Base-by-base conservation (phyloP, 306 rosid genomes). In the Arachis stenosperma region DNA sequence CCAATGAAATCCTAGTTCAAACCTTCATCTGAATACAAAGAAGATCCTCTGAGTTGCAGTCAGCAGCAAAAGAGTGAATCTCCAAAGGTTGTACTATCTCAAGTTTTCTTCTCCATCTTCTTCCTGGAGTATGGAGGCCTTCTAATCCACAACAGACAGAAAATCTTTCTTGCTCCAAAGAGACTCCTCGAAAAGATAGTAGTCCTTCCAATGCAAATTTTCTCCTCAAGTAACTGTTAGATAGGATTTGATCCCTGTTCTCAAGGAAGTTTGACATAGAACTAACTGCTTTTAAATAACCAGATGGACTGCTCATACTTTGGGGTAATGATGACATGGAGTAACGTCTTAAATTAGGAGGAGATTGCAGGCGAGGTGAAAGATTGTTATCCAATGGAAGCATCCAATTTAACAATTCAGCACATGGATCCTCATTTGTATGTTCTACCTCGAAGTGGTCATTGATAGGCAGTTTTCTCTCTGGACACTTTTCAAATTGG, bases 241-340 rank as follows among this genome's bases (percentile, higher is more conserved):
- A 75, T 76, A 91, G 76, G 65, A 75, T 81, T 79, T 84, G 92
- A 84, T 88, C 95, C 90, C 90, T 86, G 36, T 84, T 88, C 67
- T 94, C 90, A 85, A 80, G 73, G 37, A 91, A 85, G 81, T 65
- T 86, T 52, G 96, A 92, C 87, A 89, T 94, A 75, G 99, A 88
- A 83, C 87, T 83, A 58, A 85, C 77, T 67, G 88, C 85, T 84
- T 91, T 94, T 43, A 80, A 63, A 53, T 95, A 81, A 84, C 77
- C 84, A 70, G 78, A 7, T 8, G 92, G 87, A 73, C 85, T 70
- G 27, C 41, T 63, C 11, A 82, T 80, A 77, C 67, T 79, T 85
- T 89, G 97, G 50, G 97, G 97, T 54, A 94, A 46, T 8, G 99
- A 73, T 72, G 99, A 94, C 99, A 94, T 94, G 83, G 99, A 94